Evolutionary conservation across 257 asterid species (phyloP).

Genomic region (Gynochthodes officinalis): DNA sequence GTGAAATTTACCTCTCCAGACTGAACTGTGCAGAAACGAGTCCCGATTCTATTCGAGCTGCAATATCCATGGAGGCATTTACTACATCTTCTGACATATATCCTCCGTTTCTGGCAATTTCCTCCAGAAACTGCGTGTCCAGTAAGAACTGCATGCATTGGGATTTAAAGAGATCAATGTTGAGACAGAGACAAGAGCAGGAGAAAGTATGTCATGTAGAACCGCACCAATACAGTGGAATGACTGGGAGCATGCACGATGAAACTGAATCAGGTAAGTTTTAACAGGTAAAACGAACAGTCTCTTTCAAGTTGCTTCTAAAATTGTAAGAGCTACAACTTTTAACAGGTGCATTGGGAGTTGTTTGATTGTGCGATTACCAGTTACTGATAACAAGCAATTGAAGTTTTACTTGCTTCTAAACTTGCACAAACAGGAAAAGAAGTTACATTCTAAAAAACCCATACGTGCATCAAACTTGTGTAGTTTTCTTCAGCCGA

Average conservation of each 20-base stretch:
- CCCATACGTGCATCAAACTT: constrained; percentile 52
- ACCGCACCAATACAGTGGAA: background rate
- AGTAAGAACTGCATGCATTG: constrained; percentile 50
- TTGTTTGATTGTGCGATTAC: too few species aligned
- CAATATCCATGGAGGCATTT: constrained; percentile 23
- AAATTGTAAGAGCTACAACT: too few species aligned
- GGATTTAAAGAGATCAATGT: background rate
- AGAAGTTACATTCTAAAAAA: background rate
- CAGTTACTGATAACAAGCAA: background rate
- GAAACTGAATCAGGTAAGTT: too few species aligned
- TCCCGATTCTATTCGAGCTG: constrained; percentile 32
- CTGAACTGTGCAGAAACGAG: constrained; percentile 33
- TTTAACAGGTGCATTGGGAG: background rate
- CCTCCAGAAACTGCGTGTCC: constrained; percentile 65
- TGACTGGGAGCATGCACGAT: background rate
- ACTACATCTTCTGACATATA: constrained; percentile 39
- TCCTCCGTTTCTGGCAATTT: constrained; percentile 55
- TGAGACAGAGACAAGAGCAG: background rate
- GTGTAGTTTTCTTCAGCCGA: constrained; percentile 19
- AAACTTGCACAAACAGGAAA: background rate
- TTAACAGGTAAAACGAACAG: too few species aligned
- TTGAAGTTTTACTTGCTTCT: background rate
- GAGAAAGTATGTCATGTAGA: background rate
- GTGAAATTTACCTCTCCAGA: constrained; percentile 43
- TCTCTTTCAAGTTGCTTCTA: too few species aligned